phyloP scores from a whole-genome alignment of 805 yeast species.

The Ogataea methylovora region DNA sequence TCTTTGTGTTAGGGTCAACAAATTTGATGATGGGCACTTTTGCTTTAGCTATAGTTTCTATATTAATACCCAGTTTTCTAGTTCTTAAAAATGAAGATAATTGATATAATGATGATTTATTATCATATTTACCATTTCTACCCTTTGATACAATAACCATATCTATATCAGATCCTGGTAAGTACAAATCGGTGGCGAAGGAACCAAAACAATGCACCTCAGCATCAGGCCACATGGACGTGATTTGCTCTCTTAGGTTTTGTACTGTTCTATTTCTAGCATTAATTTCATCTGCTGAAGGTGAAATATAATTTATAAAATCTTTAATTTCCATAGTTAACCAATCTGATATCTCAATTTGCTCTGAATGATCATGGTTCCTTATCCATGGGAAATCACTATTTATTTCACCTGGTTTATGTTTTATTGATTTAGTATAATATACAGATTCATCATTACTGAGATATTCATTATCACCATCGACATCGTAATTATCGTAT shows the following conservation, averaged over 20 bases:
- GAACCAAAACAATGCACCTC: constrained; percentile 88
- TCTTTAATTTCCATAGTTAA: constrained; percentile 78
- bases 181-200: constrained; percentile 83
- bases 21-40: constrained; percentile 93
- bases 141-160: constrained; percentile 68
- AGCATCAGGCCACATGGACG: constrained; percentile 66
- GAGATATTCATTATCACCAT: constrained; percentile 27
- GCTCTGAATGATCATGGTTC: constrained; percentile 69
- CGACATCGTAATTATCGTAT: constrained; percentile 25
- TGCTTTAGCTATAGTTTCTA: constrained; percentile 84
- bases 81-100: constrained; percentile 63
- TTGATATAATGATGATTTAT: constrained; percentile 60
- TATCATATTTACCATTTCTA: constrained; percentile 45
- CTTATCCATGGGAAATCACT: constrained; percentile 66
- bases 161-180: constrained; percentile 95
- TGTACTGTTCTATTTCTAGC: constrained; percentile 60
- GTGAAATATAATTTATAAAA: constrained; percentile 79
- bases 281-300: constrained; percentile 64
- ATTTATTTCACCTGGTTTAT: constrained; percentile 21
- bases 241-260: constrained; percentile 45
- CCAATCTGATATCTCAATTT: constrained; percentile 79
- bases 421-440: constrained; percentile 17
- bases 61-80: constrained; percentile 53
- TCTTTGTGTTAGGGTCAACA: constrained; percentile 60
- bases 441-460: constrained; percentile 35